Evolutionary conservation across 78 protist species (phyloP).

Genomic region (Emiliania huxleyi): DNA sequence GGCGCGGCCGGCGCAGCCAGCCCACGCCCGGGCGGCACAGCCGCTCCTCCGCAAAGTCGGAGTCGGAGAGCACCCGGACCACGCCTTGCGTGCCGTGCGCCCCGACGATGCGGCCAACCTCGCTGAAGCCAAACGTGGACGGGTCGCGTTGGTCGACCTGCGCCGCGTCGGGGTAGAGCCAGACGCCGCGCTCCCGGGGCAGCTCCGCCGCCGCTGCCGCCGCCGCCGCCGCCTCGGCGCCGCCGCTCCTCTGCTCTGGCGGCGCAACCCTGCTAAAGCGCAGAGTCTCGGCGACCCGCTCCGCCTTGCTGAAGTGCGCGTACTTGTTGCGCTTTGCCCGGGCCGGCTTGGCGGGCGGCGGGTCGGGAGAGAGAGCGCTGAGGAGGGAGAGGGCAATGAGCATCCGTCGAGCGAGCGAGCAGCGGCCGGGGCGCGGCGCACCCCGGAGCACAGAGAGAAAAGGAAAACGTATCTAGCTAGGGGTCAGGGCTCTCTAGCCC

Average conservation of each 20-base stretch:
- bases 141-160: slow-evolving; percentile 10
- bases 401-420: no score
- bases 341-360: neutral
- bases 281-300: neutral
- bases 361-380: no score
- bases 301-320: neutral
- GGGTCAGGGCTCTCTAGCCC: no score
- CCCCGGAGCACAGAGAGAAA: no score
- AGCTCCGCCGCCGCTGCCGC: no score
- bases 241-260: neutral
- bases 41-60: neutral
- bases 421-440: no score
- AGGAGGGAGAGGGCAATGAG: no score
- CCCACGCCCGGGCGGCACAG: neutral
- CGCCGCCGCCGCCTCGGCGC: no score
- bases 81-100: neutral
- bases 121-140: neutral
- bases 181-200: neutral
- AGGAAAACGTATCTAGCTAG: no score
- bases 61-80: neutral
- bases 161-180: neutral
- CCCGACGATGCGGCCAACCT: neutral
- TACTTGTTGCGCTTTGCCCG: neutral
- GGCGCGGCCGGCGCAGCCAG: neutral
- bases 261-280: neutral